phyloP scores from a whole-genome alignment of 2,329 filamentous ascomycete species.

The Aspergillus sp. region DNA sequence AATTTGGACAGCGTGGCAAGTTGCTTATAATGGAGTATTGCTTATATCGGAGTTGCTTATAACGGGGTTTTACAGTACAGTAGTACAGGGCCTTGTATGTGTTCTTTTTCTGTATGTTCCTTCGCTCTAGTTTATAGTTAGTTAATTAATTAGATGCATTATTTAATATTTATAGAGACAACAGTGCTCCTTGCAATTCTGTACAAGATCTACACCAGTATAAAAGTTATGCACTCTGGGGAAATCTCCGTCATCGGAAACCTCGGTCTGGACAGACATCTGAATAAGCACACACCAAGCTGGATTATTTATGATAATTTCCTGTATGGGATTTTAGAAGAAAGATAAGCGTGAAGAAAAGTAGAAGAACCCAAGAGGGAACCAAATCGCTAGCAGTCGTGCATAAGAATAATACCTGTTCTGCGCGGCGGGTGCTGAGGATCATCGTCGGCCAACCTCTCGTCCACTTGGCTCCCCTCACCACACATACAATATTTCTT shows the following conservation, averaged over 20 bases:
- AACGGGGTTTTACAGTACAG: too few relatives aligned
- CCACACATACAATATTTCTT: too few relatives aligned
- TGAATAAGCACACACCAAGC: not conserved
- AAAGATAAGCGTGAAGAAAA: not conserved
- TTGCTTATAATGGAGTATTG: too few relatives aligned
- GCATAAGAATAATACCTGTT: too few relatives aligned
- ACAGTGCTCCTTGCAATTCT: not conserved
- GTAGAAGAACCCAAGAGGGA: not conserved
- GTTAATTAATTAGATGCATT: too few relatives aligned
- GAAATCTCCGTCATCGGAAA: conserved; percentile 18
- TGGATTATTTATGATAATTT: too few relatives aligned
- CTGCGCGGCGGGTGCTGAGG: not conserved
- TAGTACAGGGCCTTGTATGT: not conserved
- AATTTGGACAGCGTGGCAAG: too few relatives aligned
- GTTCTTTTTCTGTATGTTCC: not conserved
- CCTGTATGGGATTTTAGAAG: not conserved
- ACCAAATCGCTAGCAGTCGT: too few relatives aligned
- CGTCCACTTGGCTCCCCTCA: too few relatives aligned
- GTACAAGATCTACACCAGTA: not conserved
- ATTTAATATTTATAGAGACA: too few relatives aligned
- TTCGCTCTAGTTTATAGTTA: not conserved
- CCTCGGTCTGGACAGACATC: conserved; percentile 1
- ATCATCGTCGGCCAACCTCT: too few relatives aligned
- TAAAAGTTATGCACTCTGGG: not conserved
- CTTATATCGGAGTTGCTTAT: too few relatives aligned